Base-by-base conservation (phyloP, 2,329 filamentous ascomycete species). In the Curvularia sp. region DNA sequence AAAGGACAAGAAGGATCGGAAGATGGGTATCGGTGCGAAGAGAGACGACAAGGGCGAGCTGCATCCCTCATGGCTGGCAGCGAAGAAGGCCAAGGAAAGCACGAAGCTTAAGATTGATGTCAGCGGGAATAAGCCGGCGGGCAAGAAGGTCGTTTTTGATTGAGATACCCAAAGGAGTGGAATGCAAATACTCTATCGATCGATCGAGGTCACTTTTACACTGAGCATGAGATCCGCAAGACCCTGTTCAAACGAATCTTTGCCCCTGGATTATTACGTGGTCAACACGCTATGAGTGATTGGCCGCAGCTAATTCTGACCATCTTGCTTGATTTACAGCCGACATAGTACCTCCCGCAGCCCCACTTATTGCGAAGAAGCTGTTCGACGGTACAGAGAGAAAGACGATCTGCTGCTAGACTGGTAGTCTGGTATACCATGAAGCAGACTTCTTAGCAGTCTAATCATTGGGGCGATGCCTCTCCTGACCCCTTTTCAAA, bases 51-150 rank as follows among this genome's bases (percentile, higher is more conserved):
- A 78, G 42, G 84, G 84, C 9, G 76, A 83, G 5, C 64, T 89
- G 65, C 87, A 89, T 82, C 87, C 87, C 20, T 87, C 85, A 54
- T 89, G 87, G 87, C 83, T 85, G 72, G 87, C 87, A 6, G 85
- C 85, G 30, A 86, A 84, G 77, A 81, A 81, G 68, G 82, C 84
- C 13, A 89, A 89, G 77, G 81, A 84, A 74, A 80, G 81, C 67
- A 80, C 81, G 71, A 80, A 80, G 69, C 74, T 73, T 49, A 75
- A 68, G 41, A 81, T 80, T 39, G 68, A 70, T 48, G 39, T 69
- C 13, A 55, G 55, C 22, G 66, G 64, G 22, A 24, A 33, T 43
- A 73, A 79, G n/a, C 86, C 88, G 63, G 70, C 80, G 55, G 86
- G 86, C 26, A 88, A 85, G 79, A 88, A 88, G 78, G 81, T 88